These are phyloP conservation scores for Penicillium roqueforti DNA, from an alignment of 495 filamentous ascomycete species.

Conservation along the genomic window DNA sequence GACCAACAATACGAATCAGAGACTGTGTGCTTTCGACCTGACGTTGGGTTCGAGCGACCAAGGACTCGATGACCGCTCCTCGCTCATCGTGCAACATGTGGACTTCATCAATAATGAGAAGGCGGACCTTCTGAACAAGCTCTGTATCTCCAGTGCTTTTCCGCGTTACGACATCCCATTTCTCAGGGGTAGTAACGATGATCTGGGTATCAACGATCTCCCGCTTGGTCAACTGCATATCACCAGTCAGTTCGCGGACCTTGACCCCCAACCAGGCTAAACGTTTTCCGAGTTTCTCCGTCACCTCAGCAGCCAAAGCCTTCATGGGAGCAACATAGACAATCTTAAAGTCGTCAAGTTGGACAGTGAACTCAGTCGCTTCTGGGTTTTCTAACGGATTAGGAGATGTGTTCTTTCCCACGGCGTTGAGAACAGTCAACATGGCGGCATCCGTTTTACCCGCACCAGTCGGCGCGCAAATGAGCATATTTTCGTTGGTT, in stretches of 20 bases:
- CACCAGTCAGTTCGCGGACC: constrained; percentile 88
- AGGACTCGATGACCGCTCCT: constrained; percentile 89
- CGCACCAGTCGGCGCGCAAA: constrained; percentile 96
- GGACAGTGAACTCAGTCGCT: constrained; percentile 70
- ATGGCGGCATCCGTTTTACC: constrained; percentile 99
- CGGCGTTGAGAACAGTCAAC: constrained; percentile 85
- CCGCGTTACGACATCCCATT: constrained; percentile 97
- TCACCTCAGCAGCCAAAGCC: constrained; percentile 92
- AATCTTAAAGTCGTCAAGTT: constrained; percentile 81
- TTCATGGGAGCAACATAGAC: constrained; percentile 60
- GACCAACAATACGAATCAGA: constrained; percentile 89
- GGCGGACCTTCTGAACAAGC: constrained; percentile 90
- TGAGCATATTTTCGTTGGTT: constrained; percentile 96
- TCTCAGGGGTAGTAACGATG: constrained; percentile 97
- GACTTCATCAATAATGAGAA: constrained; percentile 98
- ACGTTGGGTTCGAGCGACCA: constrained; percentile 89
- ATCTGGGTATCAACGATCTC: constrained; percentile 96
- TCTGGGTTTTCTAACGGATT: constrained; percentile 70
- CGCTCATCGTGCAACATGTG: constrained; percentile 99
- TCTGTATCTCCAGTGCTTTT: constrained; percentile 98
- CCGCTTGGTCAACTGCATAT: constrained; percentile 97
- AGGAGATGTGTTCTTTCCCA: constrained; percentile 78
- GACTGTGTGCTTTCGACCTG: constrained; percentile 98
- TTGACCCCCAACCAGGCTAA: constrained; percentile 87
- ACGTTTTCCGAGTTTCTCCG: constrained; percentile 90